These are phyloP conservation scores for Chalaropsis ovoidea DNA, from an alignment of 2,329 filamentous ascomycete species.

Conservation along the genomic window DNA sequence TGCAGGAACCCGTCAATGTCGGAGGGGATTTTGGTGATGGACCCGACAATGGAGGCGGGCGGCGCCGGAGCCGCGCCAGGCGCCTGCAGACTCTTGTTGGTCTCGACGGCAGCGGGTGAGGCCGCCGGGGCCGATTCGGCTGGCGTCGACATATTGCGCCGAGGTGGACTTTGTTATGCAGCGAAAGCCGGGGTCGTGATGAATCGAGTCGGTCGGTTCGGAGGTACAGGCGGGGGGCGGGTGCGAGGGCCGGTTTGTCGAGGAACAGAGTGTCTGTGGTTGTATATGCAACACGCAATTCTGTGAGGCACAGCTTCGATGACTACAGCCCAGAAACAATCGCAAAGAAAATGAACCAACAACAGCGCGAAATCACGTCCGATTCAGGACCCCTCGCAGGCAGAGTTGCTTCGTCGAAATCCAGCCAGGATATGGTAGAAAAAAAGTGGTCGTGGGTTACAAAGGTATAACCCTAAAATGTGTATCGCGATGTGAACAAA, in stretches of 20 bases:
- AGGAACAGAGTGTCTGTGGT: background rate
- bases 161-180: background rate
- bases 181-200: background rate
- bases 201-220: background rate
- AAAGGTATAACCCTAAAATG: background rate
- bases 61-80: conserved; percentile 25
- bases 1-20: conserved; percentile 45
- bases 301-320: background rate
- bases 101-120: conserved; percentile 16
- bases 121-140: conserved; percentile 1
- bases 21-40: conserved; percentile 31
- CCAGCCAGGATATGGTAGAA: background rate
- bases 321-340: background rate
- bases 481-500: too few relatives aligned
- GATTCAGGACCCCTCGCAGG: background rate
- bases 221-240: background rate
- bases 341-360: background rate
- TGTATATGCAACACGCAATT: background rate
- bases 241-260: background rate
- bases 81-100: conserved; percentile 5
- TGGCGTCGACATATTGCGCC: conserved; percentile 2
- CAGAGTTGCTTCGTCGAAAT: background rate
- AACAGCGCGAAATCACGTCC: background rate
- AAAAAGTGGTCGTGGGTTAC: background rate
- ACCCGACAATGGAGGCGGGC: conserved; percentile 27